Percentiles rank a stretch among this genome's conserved stretches.
phyloP scores from a whole-genome alignment of 768 basidiomycete species.

The Trametes cubensis region DNA sequence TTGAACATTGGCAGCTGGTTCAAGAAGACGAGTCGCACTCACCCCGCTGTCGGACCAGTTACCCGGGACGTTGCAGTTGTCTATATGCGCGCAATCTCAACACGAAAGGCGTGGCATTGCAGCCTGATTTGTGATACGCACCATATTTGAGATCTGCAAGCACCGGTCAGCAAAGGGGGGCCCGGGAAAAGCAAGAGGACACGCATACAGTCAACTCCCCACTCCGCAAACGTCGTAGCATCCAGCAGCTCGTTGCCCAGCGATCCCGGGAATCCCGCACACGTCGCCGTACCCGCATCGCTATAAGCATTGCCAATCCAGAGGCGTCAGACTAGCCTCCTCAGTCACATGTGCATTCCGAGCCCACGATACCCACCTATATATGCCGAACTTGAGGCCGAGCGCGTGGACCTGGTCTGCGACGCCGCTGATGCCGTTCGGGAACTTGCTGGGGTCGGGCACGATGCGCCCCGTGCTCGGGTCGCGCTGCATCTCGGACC shows the following conservation, averaged over 20 bases:
- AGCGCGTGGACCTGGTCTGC: conserved; percentile 49
- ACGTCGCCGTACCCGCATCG: conserved; percentile 56
- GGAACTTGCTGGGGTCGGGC: conserved; percentile 56
- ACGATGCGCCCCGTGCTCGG: conserved; percentile 45
- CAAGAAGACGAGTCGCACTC: conserved; percentile 14
- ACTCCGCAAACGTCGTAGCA: conserved; percentile 52
- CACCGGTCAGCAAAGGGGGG: too few relatives aligned
- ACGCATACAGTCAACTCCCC: conserved; percentile 54
- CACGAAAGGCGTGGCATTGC: too few relatives aligned
- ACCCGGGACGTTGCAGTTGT: conserved; percentile 56
- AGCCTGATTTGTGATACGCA: conserved; percentile 23
- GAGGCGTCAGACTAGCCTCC: neutral
- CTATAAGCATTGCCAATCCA: conserved; percentile 37
- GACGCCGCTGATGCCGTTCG: conserved; percentile 50
- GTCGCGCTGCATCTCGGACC: conserved; percentile 46
- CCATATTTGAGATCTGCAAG: conserved; percentile 53
- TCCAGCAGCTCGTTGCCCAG: conserved; percentile 52
- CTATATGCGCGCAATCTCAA: conserved; percentile 30
- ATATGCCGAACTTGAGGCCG: conserved; percentile 55
- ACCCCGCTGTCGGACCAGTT: conserved; percentile 52
- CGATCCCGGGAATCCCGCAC: conserved; percentile 59
- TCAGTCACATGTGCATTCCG: neutral
- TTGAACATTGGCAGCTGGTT: too few relatives aligned
- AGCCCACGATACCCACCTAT: conserved; percentile 38
- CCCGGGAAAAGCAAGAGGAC: neutral